These are phyloP conservation scores for Collybiopsis confluens DNA, from an alignment of 768 basidiomycete genomes.

Conservation along the genomic window DNA sequence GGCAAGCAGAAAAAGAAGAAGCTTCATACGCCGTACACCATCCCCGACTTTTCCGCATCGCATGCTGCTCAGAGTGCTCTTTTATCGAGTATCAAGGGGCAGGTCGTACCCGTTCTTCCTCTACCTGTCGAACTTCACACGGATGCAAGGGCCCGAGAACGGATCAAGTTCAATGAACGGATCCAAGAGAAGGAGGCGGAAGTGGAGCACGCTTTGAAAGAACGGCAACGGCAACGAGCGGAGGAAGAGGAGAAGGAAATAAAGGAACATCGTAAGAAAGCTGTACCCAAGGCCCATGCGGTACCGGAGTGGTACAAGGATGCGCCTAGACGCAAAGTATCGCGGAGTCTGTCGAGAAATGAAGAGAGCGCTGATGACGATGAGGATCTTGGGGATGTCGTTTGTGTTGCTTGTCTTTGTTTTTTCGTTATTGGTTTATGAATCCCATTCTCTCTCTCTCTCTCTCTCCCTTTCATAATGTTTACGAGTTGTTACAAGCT, in stretches of 20 bases:
- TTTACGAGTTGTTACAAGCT: too few relatives aligned
- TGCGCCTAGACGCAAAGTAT: constrained; percentile 13
- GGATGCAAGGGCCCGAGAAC: constrained; percentile 53
- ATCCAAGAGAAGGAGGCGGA: constrained; percentile 55
- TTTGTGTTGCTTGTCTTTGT: not conserved
- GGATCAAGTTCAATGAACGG: constrained; percentile 59
- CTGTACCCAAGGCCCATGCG: constrained; percentile 65
- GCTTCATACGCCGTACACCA: constrained; percentile 15
- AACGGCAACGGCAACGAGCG: constrained; percentile 40
- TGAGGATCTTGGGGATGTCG: not conserved
- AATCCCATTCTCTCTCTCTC: too few relatives aligned
- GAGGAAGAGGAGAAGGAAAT: constrained; percentile 59
- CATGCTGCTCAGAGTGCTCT: constrained; percentile 47
- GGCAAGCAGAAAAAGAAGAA: constrained; percentile 26
- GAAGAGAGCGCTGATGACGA: constrained; percentile 13
- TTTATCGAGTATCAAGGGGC: constrained; percentile 41
- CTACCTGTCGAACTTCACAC: constrained; percentile 46
- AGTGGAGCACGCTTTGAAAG: constrained; percentile 42
- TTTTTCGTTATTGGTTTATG: too few relatives aligned
- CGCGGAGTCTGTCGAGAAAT: not conserved
- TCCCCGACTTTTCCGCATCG: constrained; percentile 53
- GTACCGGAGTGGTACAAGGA: constrained; percentile 77
- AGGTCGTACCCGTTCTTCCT: constrained; percentile 45
- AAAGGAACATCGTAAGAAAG: constrained; percentile 55
- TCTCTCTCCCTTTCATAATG: too few relatives aligned